These are phyloP conservation scores for Licmophora abbreviata DNA, from an alignment of 108 stramenopile genomes.

Conservation along the genomic window DNA sequence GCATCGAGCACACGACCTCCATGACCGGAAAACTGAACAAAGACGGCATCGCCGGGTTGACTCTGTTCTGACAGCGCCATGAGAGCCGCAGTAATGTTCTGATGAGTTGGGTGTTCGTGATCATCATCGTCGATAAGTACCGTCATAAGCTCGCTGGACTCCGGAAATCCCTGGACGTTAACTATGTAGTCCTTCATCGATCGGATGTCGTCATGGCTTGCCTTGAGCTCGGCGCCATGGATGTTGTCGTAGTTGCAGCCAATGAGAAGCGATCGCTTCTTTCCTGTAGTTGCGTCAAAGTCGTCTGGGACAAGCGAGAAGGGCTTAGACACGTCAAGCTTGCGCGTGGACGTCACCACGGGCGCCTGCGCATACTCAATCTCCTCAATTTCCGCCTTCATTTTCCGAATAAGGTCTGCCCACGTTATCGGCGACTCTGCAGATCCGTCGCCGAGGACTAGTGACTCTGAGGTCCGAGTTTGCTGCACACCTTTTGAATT, in stretches of 20 bases:
- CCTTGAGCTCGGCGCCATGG: constrained; percentile 62
- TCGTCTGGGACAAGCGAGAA: constrained; percentile 65
- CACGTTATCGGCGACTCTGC: constrained; percentile 47
- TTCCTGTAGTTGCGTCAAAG: constrained; percentile 46
- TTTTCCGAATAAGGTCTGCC: constrained; percentile 69
- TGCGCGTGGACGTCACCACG: constrained; percentile 57
- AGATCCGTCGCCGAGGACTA: constrained; percentile 44
- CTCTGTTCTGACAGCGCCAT: constrained; percentile 61
- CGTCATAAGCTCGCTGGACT: constrained; percentile 58
- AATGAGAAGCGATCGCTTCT: constrained; percentile 67
- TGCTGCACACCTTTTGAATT: constrained; percentile 6
- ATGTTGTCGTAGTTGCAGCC: constrained; percentile 74
- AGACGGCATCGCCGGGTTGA: constrained; percentile 83
- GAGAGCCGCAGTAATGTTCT: constrained; percentile 72
- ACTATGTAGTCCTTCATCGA: constrained; percentile 87
- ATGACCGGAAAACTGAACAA: constrained; percentile 80
- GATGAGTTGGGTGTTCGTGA: constrained; percentile 62
- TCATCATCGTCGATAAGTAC: constrained; percentile 69
- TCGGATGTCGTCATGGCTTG: constrained; percentile 77
- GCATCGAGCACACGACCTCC: constrained; percentile 76
- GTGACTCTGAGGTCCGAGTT: constrained; percentile 36
- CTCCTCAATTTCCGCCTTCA: constrained; percentile 76
- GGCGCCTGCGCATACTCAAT: constrained; percentile 73
- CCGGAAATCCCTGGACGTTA: constrained; percentile 80
- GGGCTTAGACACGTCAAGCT: constrained; percentile 58